These are phyloP conservation scores for Neurospora sp. DNA, from an alignment of 495 filamentous ascomycete genomes.

Conservation along the genomic window DNA sequence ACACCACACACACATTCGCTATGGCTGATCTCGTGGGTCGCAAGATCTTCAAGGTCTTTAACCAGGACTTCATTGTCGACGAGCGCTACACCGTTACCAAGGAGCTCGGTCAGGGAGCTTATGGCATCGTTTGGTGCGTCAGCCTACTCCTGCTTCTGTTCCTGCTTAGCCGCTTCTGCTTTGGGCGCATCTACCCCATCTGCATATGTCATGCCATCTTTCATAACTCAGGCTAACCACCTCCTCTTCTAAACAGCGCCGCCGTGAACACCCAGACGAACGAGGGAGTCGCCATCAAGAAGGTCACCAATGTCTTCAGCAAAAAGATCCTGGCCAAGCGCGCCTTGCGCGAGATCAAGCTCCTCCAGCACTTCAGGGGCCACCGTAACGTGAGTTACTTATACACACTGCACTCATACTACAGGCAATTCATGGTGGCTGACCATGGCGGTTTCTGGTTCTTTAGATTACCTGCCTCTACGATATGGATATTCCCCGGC, in stretches of 20 bases:
- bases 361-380: slow-evolving; percentile 94
- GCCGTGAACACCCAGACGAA: slow-evolving; percentile 83
- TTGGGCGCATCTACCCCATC: background rate
- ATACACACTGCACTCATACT: background rate
- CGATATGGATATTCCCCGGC: slow-evolving; percentile 98
- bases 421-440: slow-evolving; percentile 1
- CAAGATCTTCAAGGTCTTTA: slow-evolving; percentile 99
- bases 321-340: slow-evolving; percentile 99
- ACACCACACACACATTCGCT: slow-evolving; percentile 6
- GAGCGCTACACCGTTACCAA: slow-evolving; percentile 98
- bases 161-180: background rate
- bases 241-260: slow-evolving; percentile 44
- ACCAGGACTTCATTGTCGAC: slow-evolving; percentile 98
- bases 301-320: slow-evolving; percentile 99
- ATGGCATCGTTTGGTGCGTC: slow-evolving; percentile 94
- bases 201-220: background rate
- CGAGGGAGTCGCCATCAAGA: slow-evolving; percentile 98
- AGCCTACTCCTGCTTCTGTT: background rate
- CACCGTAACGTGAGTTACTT: slow-evolving; percentile 43
- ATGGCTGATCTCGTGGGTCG: slow-evolving; percentile 78
- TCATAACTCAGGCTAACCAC: background rate
- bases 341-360: slow-evolving; percentile 94
- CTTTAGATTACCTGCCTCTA: slow-evolving; percentile 92
- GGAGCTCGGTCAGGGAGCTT: slow-evolving; percentile 95
- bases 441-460: slow-evolving; percentile 1